phyloP scores from a whole-genome alignment of 2,329 filamentous ascomycete species.

The Ilyonectria robusta region DNA sequence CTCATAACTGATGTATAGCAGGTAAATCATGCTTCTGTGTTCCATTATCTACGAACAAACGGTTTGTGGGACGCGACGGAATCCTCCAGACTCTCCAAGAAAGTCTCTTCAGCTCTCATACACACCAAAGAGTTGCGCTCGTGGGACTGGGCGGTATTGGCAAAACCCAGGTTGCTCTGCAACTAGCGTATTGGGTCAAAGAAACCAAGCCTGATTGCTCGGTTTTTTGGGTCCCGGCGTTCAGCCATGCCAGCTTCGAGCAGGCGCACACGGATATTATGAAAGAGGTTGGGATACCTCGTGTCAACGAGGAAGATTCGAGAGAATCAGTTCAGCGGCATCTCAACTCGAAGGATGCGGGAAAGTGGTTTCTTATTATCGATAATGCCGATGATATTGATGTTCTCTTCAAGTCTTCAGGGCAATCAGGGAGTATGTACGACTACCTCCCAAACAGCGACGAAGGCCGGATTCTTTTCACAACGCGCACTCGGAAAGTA shows the following conservation, averaged over 20 bases:
- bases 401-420: constrained; percentile 29
- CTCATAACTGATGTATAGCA: no score
- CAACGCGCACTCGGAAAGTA: constrained; percentile 50
- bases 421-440: constrained; percentile 30
- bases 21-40: no score
- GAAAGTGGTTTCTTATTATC: constrained; percentile 57
- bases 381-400: constrained; percentile 58
- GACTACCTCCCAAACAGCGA: constrained; percentile 49
- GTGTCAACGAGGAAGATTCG: constrained; percentile 35
- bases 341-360: constrained; percentile 44
- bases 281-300: constrained; percentile 34
- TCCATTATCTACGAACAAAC: no score
- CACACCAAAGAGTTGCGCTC: not conserved
- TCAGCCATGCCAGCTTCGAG: constrained; percentile 48
- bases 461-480: constrained; percentile 53
- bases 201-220: constrained; percentile 29
- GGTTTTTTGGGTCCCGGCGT: constrained; percentile 55
- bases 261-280: constrained; percentile 53
- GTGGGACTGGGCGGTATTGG: not conserved
- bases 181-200: constrained; percentile 33
- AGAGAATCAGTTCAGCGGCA: constrained; percentile 19
- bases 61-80: no score
- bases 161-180: constrained; percentile 35
- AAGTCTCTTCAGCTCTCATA: not conserved
- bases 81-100: no score